phyloP scores from a whole-genome alignment of 148 eudicot genomes.

The Camellia granthamiana region DNA sequence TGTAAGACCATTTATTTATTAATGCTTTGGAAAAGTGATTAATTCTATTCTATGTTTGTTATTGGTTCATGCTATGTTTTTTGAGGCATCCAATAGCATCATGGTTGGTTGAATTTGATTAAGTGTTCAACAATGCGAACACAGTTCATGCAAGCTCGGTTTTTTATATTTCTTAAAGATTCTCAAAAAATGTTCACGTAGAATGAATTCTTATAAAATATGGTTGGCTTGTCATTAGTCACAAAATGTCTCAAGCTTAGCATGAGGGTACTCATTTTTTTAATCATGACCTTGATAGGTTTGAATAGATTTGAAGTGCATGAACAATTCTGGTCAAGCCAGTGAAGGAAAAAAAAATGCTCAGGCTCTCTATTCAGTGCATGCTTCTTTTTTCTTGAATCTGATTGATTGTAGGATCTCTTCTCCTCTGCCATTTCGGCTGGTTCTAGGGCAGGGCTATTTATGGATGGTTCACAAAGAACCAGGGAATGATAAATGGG shows the following conservation, averaged over 20 bases:
- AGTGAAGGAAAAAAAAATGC: background rate
- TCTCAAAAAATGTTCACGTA: background rate
- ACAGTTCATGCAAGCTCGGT: background rate
- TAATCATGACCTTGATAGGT: background rate
- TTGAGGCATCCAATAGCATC: too few species aligned
- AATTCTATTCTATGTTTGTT: background rate
- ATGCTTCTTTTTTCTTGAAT: constrained; percentile 4
- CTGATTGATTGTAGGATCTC: constrained; percentile 22
- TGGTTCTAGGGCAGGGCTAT: constrained; percentile 81
- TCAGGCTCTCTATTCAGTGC: background rate
- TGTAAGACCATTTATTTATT: background rate
- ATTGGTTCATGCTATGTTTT: background rate
- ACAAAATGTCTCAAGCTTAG: background rate
- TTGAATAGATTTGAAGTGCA: background rate
- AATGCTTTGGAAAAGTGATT: background rate
- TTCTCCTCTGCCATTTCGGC: constrained; percentile 25
- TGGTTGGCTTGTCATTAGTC: background rate
- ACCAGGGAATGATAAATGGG: constrained; percentile 76
- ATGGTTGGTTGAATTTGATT: background rate
- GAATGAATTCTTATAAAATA: too few species aligned
- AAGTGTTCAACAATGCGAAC: background rate
- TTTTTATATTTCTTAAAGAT: background rate
- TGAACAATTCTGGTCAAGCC: background rate
- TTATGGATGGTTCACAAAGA: constrained; percentile 85
- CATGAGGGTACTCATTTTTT: background rate